phyloP scores from a whole-genome alignment of 495 filamentous ascomycete species.

The Hypoxylon lienhwacheense region DNA sequence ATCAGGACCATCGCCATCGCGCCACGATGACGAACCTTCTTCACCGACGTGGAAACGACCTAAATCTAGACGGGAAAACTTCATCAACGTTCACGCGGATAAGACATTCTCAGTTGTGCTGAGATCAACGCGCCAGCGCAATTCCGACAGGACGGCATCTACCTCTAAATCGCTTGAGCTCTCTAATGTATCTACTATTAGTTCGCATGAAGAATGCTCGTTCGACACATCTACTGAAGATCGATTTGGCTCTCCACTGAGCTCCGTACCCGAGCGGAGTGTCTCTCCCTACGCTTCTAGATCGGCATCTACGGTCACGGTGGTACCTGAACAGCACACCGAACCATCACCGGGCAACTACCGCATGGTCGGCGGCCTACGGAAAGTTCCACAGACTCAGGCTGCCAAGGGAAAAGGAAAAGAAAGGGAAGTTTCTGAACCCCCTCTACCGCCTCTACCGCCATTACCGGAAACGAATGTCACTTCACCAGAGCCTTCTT shows the following conservation, averaged over 20 bases:
- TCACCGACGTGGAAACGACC: conserved; percentile 32
- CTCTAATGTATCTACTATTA: conserved; percentile 44
- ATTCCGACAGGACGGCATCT: conserved; percentile 39
- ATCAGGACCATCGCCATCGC: conserved; percentile 26
- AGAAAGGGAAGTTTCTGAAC: conserved; percentile 33
- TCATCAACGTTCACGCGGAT: conserved; percentile 49
- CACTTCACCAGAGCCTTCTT: conserved; percentile 31
- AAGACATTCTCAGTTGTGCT: conserved; percentile 52
- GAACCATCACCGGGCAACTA: conserved; percentile 54
- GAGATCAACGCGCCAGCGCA: conserved; percentile 30
- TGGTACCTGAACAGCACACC: conserved; percentile 47
- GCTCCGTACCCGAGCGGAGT: conserved; percentile 48
- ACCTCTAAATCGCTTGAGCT: conserved; percentile 32
- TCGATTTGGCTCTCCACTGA: conserved; percentile 49
- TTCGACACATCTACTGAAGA: conserved; percentile 51
- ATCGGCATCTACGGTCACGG: conserved; percentile 41
- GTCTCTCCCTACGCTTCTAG: conserved; percentile 39
- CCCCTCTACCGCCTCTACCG: conserved; percentile 47
- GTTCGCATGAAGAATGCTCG: conserved; percentile 50
- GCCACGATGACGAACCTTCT: conserved; percentile 26
- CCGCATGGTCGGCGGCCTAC: conserved; percentile 56
- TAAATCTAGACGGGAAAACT: conserved; percentile 43
- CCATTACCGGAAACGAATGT: conserved; percentile 44
- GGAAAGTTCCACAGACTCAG: conserved; percentile 55
- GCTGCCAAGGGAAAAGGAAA: conserved; percentile 51